Base-by-base conservation (phyloP, 352 stramenopile genomes). In the Phytophthora megakarya region DNA sequence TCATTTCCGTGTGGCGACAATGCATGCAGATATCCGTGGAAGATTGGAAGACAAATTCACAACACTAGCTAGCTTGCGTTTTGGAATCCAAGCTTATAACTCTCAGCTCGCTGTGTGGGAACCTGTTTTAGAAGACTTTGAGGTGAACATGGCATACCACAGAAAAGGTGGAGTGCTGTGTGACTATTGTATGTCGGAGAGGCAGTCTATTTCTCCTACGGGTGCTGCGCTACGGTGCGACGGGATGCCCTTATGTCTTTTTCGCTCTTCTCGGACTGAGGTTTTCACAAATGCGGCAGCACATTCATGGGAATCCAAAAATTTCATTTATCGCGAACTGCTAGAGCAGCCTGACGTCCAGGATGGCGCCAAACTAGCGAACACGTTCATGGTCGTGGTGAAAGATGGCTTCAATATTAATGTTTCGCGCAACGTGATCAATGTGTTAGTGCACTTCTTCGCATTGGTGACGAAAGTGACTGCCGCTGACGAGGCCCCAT, bases 101-200 rank as follows among this genome's bases (percentile, higher is more conserved):
- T 90, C 83, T n/a, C 84, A 93, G 53, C 57, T 95, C 25, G 86
- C 86, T 21, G 86, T 95, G 6, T 95, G 86, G 86, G 86, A 95
- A 32, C 86, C 86, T 10, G 72, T 92, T 1, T 70, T 95, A 2
- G 86, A 95, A 76, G 86, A 95, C 38, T 95, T 93, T 47, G 78
- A 91, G 48, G 81, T 93, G 28, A 84, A 91, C 35, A 73, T 88
- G 50, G 86, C 80, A 35, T 86, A 84, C 23, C 84, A 93, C 59
- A 69, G 75, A 18, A 78, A 75, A 13, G 84, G 83, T 28, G 86
- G 86, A 15, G 76, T 89, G 8, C 47, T 95, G 42, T 95, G 86
- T 37, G 81, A 92, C 25, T 90, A 82, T 51, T 95, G 86, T 45
- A 81, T 91, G 76, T 92, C 82, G 1, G 76, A 93, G 52, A 77